phyloP scores from a whole-genome alignment of 768 basidiomycete species.

The Clitopilus hobsonii region DNA sequence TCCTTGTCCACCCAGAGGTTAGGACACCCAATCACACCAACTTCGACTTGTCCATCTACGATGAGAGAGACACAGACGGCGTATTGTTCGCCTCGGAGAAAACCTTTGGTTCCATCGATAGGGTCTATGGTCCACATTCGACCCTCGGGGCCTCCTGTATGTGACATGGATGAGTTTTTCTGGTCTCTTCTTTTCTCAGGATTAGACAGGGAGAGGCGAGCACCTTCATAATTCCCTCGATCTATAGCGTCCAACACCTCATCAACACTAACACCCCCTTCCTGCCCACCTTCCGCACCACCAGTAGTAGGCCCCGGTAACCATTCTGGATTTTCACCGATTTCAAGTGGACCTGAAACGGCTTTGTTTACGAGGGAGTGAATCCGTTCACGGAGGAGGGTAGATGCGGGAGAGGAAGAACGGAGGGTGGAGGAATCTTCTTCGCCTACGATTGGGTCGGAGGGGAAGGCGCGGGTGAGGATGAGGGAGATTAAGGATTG shows the following conservation, averaged over 20 bases:
- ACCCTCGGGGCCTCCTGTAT: no score
- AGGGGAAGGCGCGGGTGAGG: constrained; percentile 71
- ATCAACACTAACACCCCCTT: constrained; percentile 35
- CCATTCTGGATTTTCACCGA: constrained; percentile 64
- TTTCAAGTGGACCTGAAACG: constrained; percentile 46
- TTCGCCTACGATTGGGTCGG: constrained; percentile 89
- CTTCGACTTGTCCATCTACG: constrained; percentile 68
- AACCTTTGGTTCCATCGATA: constrained; percentile 93
- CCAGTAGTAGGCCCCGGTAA: constrained; percentile 58
- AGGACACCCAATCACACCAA: constrained; percentile 90
- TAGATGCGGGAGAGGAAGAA: constrained; percentile 26
- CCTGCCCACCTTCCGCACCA: background rate
- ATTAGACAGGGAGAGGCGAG: no score
- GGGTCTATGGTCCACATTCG: constrained; percentile 91
- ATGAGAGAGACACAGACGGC: constrained; percentile 88
- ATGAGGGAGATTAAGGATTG: constrained; percentile 90
- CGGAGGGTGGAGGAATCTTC: constrained; percentile 86
- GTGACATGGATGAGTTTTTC: no score
- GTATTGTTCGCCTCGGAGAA: constrained; percentile 89
- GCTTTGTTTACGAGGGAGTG: constrained; percentile 81
- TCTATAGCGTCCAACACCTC: constrained; percentile 86
- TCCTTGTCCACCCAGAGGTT: constrained; percentile 65
- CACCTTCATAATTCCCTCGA: constrained; percentile 72
- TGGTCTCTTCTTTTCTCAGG: no score
- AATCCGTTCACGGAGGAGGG: constrained; percentile 56